These are phyloP conservation scores for Crassisporium funariophilum DNA, from an alignment of 768 basidiomycete species.

Conservation along the genomic window DNA sequence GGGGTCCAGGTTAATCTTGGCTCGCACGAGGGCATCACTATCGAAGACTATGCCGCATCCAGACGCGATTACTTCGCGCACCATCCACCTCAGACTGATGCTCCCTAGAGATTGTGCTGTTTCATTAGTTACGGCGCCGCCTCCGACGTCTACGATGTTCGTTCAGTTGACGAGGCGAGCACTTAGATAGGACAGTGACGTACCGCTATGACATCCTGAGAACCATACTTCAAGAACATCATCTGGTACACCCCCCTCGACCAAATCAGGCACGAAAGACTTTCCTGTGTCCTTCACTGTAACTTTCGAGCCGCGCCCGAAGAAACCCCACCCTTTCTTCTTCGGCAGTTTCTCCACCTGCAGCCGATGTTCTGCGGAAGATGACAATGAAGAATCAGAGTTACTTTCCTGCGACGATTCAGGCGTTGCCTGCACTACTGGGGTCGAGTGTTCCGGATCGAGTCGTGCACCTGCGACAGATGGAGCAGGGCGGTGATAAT, in stretches of 20 bases:
- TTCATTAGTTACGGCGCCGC: constrained; percentile 53
- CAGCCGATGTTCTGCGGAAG: background rate
- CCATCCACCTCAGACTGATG: constrained; percentile 78
- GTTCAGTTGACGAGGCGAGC: background rate
- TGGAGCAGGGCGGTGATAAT: constrained; percentile 53
- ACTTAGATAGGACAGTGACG: constrained; percentile 21
- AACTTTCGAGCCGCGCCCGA: constrained; percentile 6
- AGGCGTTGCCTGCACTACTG: too few relatives aligned
- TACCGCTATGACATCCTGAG: constrained; percentile 70
- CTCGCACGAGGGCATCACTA: constrained; percentile 43
- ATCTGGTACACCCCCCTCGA: constrained; percentile 15
- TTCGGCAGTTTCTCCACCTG: constrained; percentile 7
- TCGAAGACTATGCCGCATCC: constrained; percentile 66
- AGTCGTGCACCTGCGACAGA: constrained; percentile 17
- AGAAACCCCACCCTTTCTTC: constrained; percentile 18
- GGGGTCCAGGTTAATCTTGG: constrained; percentile 34
- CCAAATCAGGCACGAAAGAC: constrained; percentile 9
- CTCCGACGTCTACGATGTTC: constrained; percentile 61
- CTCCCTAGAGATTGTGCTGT: constrained; percentile 50
- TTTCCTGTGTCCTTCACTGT: constrained; percentile 16
- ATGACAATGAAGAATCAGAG: too few relatives aligned
- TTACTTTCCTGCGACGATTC: too few relatives aligned
- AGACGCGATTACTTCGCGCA: constrained; percentile 60
- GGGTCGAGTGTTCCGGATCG: constrained; percentile 30
- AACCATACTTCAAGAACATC: constrained; percentile 86